A percentile compares a stretch with the other conserved stretches of the same genome.
Conservation (phyloP, 345 rosid genomes). For the Excoecaria agallocha region DNA sequence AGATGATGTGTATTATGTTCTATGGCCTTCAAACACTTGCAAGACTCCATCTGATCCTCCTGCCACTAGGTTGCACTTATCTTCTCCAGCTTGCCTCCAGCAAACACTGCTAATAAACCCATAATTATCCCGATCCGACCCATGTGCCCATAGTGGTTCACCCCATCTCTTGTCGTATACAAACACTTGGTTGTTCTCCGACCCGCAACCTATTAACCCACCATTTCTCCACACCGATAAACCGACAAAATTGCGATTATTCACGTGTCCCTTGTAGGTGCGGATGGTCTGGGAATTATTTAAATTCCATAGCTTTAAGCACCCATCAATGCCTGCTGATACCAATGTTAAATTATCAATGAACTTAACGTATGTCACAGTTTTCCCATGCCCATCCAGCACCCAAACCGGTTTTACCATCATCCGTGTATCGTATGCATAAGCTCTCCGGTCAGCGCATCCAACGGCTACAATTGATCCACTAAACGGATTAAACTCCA, state of each 20-base stretch:
- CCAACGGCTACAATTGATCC: slow-evolving; percentile 57
- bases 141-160: slow-evolving; percentile 68
- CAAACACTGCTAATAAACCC: slow-evolving; percentile 78
- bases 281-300: slow-evolving; percentile 33
- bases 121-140: slow-evolving; percentile 38
- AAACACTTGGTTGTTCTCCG: slow-evolving; percentile 67
- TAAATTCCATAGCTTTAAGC: slow-evolving; percentile 64
- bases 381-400: slow-evolving; percentile 61
- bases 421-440: slow-evolving; percentile 62
- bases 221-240: slow-evolving; percentile 72
- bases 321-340: slow-evolving; percentile 66
- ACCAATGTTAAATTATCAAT: slow-evolving; percentile 40
- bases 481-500: slow-evolving; percentile 69
- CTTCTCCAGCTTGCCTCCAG: slow-evolving; percentile 70
- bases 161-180: slow-evolving; percentile 82
- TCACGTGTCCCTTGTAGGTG: slow-evolving; percentile 67
- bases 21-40: slow-evolving; percentile 51
- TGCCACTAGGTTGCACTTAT: slow-evolving; percentile 58
- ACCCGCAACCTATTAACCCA: slow-evolving; percentile 75
- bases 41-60: slow-evolving; percentile 83
- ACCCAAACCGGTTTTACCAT: slow-evolving; percentile 40
- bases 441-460: slow-evolving; percentile 68
- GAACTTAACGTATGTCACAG: slow-evolving; percentile 68
- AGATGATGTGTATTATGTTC: slow-evolving; percentile 10
- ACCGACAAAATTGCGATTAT: slow-evolving; percentile 71